phyloP scores from a whole-genome alignment of 2,329 filamentous ascomycete genomes.

The Diaporthe sp. region DNA sequence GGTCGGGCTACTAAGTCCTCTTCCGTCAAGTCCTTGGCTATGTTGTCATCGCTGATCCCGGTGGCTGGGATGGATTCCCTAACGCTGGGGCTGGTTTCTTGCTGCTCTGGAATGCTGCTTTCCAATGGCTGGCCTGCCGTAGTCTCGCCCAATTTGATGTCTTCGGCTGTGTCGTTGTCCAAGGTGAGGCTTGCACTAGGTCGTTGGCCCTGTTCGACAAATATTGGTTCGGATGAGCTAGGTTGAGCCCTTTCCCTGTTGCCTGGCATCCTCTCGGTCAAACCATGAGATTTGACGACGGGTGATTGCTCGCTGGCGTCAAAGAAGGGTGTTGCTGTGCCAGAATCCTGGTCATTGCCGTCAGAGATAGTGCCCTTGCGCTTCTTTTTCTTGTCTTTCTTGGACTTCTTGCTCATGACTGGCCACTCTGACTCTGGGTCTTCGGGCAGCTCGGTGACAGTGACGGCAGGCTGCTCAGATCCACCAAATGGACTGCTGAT shows the following conservation, averaged over 20 bases:
- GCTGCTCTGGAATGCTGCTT: not conserved
- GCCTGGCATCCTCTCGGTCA: not conserved
- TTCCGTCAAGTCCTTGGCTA: not conserved
- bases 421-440: conserved; percentile 43
- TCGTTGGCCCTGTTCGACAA: not conserved
- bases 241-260: not conserved
- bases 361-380: conserved; percentile 36
- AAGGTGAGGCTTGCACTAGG: not conserved
- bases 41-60: not conserved
- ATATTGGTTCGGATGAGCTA: not conserved
- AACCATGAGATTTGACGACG: not conserved
- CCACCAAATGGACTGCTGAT: not conserved
- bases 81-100: not conserved
- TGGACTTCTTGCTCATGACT: conserved; percentile 51
- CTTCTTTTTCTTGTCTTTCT: conserved; percentile 50
- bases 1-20: not conserved
- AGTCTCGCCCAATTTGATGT: not conserved
- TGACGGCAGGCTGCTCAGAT: conserved; percentile 1
- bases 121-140: not conserved
- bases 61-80: not conserved
- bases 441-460: conserved; percentile 37
- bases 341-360: conserved; percentile 21
- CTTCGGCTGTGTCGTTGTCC: not conserved
- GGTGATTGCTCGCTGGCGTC: conserved; percentile 9
- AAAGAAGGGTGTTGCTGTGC: conserved; percentile 20